Base-by-base conservation (phyloP, 306 rosid genomes). In the Canavalia ensiformis region DNA sequence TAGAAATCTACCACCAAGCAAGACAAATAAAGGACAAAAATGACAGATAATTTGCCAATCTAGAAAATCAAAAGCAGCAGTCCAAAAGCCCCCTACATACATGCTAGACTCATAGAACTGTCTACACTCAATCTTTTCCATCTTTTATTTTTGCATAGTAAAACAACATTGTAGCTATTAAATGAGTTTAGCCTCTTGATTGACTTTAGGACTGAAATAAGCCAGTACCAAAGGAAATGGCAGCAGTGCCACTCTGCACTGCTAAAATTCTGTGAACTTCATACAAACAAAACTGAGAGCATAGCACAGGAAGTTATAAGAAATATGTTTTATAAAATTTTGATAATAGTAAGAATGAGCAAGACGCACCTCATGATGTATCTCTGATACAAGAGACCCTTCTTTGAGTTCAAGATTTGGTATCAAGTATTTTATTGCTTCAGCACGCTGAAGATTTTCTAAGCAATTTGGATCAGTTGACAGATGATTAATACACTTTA, bases 381-480 rank as follows among this genome's bases (percentile, higher is more conserved):
- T 92, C 85, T 96, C 98, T 71, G 97, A 92, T 54, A 96, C 97
- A 57, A 93, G 91, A 77, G 90, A 85, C 68, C 99, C 99, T 88
- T 96, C 99, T 84, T 93, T 96, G 68, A 96, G 97, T 87, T 96
- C 97, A 77, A 96, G 97, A 87, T 93, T 96, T 39, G 99, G 99
- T 75, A 96, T 96, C 90, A 96, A 84, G 89, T 92, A 90, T 87
- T 96, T 96, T 46, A 96, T 96, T 74, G 99, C 99, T 68, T 96
- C 98, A 45, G 98, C 99, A 44, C 99, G 97, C 88, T 96, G 99
- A 84, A 96, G 99, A 87, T 90, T 93, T 85, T 96, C 99, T 81
- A 96, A 87, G 94, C 99, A 96, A 88, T 96, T 92, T 74, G 99
- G 99, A 93, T 96, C 99, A 64, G 98, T 96, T 76, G 98, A 96